Percentiles rank a stretch among this genome's conserved stretches.
Conservation (phyloP, 2,329 filamentous ascomycete genomes). For the Raffaelea albimanens region DNA sequence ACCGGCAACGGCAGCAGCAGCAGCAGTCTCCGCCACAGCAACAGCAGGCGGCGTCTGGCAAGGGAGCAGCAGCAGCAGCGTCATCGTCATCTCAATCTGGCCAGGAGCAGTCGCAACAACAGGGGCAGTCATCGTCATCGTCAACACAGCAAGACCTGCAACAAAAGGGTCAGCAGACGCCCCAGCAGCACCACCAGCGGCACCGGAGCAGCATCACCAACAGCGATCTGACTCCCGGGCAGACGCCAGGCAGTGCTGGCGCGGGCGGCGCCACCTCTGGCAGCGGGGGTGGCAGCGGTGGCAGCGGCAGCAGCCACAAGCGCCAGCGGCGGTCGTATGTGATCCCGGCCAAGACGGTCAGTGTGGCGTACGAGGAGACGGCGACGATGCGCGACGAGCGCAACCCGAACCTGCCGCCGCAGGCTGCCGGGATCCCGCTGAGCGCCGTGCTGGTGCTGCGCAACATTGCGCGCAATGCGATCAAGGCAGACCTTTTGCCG, state of each 20-base stretch:
- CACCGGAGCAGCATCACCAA: conserved; percentile 17
- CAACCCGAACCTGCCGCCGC: conserved; percentile 45
- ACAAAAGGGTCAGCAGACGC: not conserved
- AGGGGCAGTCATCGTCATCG: too few species aligned
- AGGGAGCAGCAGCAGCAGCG: conserved; percentile 17
- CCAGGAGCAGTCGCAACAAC: conserved; percentile 3
- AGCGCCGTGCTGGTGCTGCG: conserved; percentile 68
- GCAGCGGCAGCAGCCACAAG: conserved; percentile 16
- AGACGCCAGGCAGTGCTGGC: not conserved
- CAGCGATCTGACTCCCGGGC: conserved; percentile 12
- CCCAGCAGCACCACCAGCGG: conserved; percentile 12
- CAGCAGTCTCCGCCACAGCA: not conserved
- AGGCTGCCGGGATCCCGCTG: conserved; percentile 70
- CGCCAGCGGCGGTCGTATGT: conserved; percentile 36
- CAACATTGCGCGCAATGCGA: conserved; percentile 62
- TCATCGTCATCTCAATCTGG: not conserved
- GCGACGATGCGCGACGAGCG: conserved; percentile 45
- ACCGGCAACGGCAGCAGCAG: conserved; percentile 8
- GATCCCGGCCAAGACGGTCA: conserved; percentile 45
- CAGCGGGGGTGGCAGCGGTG: conserved; percentile 5
- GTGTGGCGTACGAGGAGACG: conserved; percentile 47
- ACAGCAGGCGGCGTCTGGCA: not conserved
- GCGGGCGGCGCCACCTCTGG: too few species aligned
- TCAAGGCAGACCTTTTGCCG: conserved; percentile 46
- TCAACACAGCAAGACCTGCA: conserved; percentile 5